These are phyloP conservation scores for Arabidopsis hybrid DNA, from an alignment of 441 rosid genomes.

Conservation along the genomic window DNA sequence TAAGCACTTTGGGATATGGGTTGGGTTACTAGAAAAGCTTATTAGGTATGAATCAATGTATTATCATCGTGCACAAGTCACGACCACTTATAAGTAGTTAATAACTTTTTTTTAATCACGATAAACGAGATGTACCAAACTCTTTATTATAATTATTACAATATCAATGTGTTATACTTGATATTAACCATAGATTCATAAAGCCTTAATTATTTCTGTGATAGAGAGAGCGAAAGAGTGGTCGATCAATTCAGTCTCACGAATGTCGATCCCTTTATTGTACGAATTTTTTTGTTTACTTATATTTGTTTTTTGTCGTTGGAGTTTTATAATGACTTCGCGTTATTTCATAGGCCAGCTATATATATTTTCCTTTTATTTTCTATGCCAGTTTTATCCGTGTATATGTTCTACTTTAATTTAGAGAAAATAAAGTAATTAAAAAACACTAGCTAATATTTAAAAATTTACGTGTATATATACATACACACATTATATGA, in stretches of 20 bases:
- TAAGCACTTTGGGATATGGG: conserved; percentile 37
- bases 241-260: conserved; percentile 31
- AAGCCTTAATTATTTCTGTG: conserved; percentile 37
- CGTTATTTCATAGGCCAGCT: conserved; percentile 36
- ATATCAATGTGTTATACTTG: conserved; percentile 12
- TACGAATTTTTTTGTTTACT: conserved; percentile 21
- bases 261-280: conserved; percentile 40
- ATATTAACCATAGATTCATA: conserved; percentile 37
- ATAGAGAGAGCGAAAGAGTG: conserved; percentile 33
- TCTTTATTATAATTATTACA: conserved; percentile 36
- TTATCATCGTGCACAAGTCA: conserved; percentile 43
- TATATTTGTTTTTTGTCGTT: conserved; percentile 36
- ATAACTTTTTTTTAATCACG: conserved; percentile 25
- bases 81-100: conserved; percentile 43
- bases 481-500: too few relatives aligned
- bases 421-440: background rate
- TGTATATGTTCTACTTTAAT: background rate
- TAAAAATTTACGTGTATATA: too few relatives aligned
- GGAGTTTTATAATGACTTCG: conserved; percentile 32
- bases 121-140: conserved; percentile 40
- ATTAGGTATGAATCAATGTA: conserved; percentile 44
- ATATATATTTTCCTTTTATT: background rate
- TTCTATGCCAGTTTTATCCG: conserved; percentile 6
- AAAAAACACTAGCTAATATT: conserved; percentile 9
- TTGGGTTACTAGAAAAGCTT: conserved; percentile 34